Evolutionary conservation across 495 filamentous ascomycete species (phyloP).

Genomic region (Daldinia loculata): DNA sequence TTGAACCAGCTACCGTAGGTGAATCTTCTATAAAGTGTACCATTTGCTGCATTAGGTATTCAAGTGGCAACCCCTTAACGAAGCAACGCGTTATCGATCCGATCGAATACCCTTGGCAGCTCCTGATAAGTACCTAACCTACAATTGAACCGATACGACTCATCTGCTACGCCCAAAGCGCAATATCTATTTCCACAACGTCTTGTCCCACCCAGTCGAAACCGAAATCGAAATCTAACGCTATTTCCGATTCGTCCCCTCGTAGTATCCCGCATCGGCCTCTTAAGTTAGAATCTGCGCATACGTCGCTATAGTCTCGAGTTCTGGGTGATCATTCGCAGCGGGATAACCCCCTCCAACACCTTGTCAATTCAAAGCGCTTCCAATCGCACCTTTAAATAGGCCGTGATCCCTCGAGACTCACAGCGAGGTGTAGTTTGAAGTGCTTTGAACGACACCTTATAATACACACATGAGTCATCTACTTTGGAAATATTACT

Average conservation of each 20-base stretch:
- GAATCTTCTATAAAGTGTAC: background rate
- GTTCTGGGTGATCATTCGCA: background rate
- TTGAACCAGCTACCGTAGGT: background rate
- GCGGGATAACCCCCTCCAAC: slow-evolving; percentile 13
- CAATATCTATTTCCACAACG: background rate
- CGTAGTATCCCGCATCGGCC: slow-evolving; percentile 4
- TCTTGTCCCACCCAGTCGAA: background rate
- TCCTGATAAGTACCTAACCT: slow-evolving; percentile 9
- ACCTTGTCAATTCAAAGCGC: slow-evolving; percentile 45
- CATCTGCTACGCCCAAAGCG: slow-evolving; percentile 6
- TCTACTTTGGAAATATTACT: slow-evolving; percentile 93
- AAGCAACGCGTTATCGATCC: background rate
- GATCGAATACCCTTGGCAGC: slow-evolving; percentile 8
- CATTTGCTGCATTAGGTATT: background rate
- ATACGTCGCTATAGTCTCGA: background rate
- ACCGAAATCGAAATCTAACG: slow-evolving; percentile 2
- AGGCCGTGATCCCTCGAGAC: slow-evolving; percentile 81
- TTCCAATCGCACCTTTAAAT: slow-evolving; percentile 73
- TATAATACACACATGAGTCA: slow-evolving; percentile 84
- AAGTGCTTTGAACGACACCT: slow-evolving; percentile 65
- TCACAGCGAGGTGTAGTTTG: slow-evolving; percentile 83
- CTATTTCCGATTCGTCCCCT: background rate
- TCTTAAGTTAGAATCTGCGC: background rate
- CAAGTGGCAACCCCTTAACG: background rate
- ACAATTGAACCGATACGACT: slow-evolving; percentile 14